Percentiles rank a stretch among this genome's conserved stretches.
Evolutionary conservation across 495 filamentous ascomycete species (phyloP).

Genomic region (Penicillium desertorum): DNA sequence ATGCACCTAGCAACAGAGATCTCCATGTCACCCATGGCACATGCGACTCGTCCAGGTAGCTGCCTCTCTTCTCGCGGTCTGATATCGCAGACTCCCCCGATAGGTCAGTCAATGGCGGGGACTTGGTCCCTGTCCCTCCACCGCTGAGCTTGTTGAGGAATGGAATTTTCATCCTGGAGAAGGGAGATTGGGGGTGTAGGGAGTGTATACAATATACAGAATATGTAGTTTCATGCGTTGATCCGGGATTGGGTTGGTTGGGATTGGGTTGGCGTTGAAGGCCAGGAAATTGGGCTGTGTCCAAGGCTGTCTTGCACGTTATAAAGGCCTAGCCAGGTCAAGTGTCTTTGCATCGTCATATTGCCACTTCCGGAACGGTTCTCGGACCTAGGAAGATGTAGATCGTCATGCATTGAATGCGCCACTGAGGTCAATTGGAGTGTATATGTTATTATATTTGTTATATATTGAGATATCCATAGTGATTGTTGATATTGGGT

Average conservation of each 20-base stretch:
- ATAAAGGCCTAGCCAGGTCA: neutral
- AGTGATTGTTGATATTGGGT: neutral
- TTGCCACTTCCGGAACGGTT: conserved; percentile 17
- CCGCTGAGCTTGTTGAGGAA: conserved; percentile 9
- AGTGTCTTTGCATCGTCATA: conserved; percentile 12
- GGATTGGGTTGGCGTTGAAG: too few species aligned
- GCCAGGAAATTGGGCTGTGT: neutral
- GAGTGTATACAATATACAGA: neutral
- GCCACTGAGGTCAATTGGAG: neutral
- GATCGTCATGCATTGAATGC: conserved; percentile 14
- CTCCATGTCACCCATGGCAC: conserved; percentile 46
- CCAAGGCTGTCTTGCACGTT: neutral
- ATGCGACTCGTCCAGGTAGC: conserved; percentile 29
- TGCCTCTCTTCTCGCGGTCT: conserved; percentile 19
- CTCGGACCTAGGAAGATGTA: conserved; percentile 2
- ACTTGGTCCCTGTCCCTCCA: neutral
- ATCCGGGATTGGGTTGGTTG: neutral
- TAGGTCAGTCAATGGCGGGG: conserved; percentile 19
- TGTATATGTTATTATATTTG: too few species aligned
- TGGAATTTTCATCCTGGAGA: conserved; percentile 13
- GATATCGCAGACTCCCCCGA: conserved; percentile 4
- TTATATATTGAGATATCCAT: neutral
- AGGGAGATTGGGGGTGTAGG: neutral
- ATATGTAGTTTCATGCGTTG: neutral
- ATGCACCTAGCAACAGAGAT: conserved; percentile 47